A percentile compares a stretch with the other conserved stretches of the same genome.
phyloP scores from a whole-genome alignment of 2,329 filamentous ascomycete species.

The Aspergillus transmontanensis region DNA sequence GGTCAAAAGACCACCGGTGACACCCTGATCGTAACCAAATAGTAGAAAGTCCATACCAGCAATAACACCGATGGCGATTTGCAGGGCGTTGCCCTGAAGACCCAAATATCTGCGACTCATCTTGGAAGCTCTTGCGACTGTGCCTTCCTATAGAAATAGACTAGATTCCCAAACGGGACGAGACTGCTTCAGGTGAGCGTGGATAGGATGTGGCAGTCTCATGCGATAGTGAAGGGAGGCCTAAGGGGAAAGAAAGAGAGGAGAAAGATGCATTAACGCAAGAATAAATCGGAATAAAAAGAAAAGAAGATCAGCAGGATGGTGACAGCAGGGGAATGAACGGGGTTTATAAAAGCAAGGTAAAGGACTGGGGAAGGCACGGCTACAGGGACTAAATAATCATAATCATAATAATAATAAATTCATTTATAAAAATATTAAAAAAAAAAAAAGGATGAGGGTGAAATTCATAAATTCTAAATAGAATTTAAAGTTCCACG shows the following conservation, averaged over 20 bases:
- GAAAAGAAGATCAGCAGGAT: slow-evolving; percentile 14
- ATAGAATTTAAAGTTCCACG: neutral
- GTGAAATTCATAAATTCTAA: neutral
- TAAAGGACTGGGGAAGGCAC: slow-evolving; percentile 3
- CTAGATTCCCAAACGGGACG: neutral
- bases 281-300: slow-evolving; percentile 20
- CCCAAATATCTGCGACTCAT: slow-evolving; percentile 40
- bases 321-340: slow-evolving; percentile 16
- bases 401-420: neutral
- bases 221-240: slow-evolving; percentile 6
- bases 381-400: neutral
- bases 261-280: neutral
- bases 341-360: slow-evolving; percentile 18
- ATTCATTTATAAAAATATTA: neutral
- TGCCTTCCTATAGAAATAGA: neutral
- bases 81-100: slow-evolving; percentile 44
- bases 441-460: neutral
- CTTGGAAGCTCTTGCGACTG: slow-evolving; percentile 10
- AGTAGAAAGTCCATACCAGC: slow-evolving; percentile 48
- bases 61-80: slow-evolving; percentile 47
- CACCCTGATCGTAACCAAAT: slow-evolving; percentile 44
- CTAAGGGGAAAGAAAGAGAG: neutral
- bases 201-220: slow-evolving; percentile 2
- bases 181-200: neutral
- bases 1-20: slow-evolving; percentile 49